These are phyloP conservation scores for Dendryphion nanum DNA, from an alignment of 2,329 filamentous ascomycete species.

Conservation along the genomic window DNA sequence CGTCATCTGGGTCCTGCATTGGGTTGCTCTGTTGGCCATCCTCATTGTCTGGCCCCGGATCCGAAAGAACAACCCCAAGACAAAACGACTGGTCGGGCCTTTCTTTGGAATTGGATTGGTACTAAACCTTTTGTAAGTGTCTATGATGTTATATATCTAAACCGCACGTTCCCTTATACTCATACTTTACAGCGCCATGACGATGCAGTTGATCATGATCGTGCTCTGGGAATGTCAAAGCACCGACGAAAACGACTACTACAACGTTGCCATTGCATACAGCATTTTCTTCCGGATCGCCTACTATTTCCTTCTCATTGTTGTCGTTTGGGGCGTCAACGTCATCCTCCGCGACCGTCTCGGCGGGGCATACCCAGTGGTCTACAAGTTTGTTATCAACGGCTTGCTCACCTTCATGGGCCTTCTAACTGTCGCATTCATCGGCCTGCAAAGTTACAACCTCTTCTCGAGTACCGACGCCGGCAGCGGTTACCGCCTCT, in stretches of 20 bases:
- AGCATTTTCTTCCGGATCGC: slow-evolving; percentile 18
- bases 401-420: slow-evolving; percentile 19
- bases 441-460: slow-evolving; percentile 16
- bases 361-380: too few species aligned
- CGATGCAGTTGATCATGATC: too few species aligned
- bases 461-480: slow-evolving; percentile 4
- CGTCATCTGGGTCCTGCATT: slow-evolving; percentile 9
- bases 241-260: not conserved
- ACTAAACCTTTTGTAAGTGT: slow-evolving; percentile 8
- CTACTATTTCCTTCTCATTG: slow-evolving; percentile 21
- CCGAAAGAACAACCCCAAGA: slow-evolving; percentile 15
- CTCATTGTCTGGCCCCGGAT: slow-evolving; percentile 14
- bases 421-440: slow-evolving; percentile 10
- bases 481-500: not conserved
- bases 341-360: slow-evolving; percentile 19
- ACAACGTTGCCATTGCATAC: slow-evolving; percentile 13
- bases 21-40: slow-evolving; percentile 15
- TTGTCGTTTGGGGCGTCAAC: slow-evolving; percentile 25
- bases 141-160: not conserved
- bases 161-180: too few species aligned
- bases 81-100: slow-evolving; percentile 20
- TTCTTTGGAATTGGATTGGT: slow-evolving; percentile 13
- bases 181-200: too few species aligned
- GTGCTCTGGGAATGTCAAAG: slow-evolving; percentile 16
- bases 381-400: slow-evolving; percentile 7